Evolutionary conservation across 1,284 basidiomycete genomes (phyloP), one percentile per base, ranked within the genome.

Genomic region (Heterobasidion occidentale): DNA sequence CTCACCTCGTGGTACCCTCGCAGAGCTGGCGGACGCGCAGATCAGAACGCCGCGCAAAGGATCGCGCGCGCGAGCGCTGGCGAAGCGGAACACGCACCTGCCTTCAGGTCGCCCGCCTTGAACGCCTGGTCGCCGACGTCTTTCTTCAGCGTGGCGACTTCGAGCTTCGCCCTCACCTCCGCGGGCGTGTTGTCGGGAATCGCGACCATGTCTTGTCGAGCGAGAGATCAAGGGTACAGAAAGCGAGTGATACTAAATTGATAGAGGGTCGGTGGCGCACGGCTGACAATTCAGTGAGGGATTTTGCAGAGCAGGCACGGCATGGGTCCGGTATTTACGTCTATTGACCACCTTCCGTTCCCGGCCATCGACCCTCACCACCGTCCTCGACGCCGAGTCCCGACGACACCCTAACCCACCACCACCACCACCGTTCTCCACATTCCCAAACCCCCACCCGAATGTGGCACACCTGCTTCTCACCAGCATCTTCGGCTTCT

Each of bases 401-500:
- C 27, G 27, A 27, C 48, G 17, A 19, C 17, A 27, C 33, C 48
- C 20, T 49, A 27, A 49, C 48, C 14, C n/a, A 19, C 45, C 27
- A 27, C 27, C 27, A 27, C 27, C 27, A 27, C 27, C 6, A 51
- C 15, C 15, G n/a, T 19, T 19, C 19, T 19, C 50, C 17, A 19
- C 51, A n/a, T n/a, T n/a, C 11, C 27, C 27, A 3, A 4, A 3
- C 3, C 3, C 46, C 11, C 46, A 48, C 19, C n/a, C 50, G 46
- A n/a, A n/a, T n/a, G n/a, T n/a, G n/a, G n/a, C n/a, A n/a, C n/a
- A n/a, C n/a, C n/a, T n/a, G n/a, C n/a, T n/a, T n/a, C n/a, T 90
- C 61, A 74, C 82, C 58, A 89, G 81, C 68, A 74, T 93, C 63
- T 66, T 90, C 67, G 91, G 91, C 51, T 91, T 90, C 73, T 86